phyloP scores from a whole-genome alignment of 1,139 yeast genomes.

The Kodamaea anthophila region DNA sequence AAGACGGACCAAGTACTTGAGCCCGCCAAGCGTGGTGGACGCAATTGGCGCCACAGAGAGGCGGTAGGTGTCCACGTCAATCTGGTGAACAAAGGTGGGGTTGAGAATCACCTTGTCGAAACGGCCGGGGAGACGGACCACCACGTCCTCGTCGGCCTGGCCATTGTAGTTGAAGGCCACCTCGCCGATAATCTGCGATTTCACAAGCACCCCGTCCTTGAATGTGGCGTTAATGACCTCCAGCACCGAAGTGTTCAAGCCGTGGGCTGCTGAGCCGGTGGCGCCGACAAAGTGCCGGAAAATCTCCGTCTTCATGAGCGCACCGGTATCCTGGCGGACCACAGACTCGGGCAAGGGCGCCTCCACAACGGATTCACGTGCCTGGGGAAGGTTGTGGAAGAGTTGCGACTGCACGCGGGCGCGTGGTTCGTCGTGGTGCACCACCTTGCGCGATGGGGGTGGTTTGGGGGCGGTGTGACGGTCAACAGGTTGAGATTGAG shows the following conservation, averaged over 20 bases:
- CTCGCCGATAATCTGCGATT: constrained; percentile 70
- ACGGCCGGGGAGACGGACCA: constrained; percentile 26
- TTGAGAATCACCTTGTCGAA: constrained; percentile 38
- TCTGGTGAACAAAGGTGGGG: constrained; percentile 34
- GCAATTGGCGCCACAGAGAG: constrained; percentile 34
- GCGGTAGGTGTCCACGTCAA: constrained; percentile 21
- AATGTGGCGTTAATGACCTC: constrained; percentile 74
- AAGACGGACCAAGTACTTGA: constrained; percentile 53
- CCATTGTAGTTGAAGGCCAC: constrained; percentile 61
- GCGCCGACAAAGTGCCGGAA: constrained; percentile 42
- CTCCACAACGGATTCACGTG: constrained; percentile 31
- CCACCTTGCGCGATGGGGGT: constrained; percentile 71
- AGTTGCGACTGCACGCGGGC: constrained; percentile 48
- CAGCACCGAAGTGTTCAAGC: constrained; percentile 71
- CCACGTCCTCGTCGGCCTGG: constrained; percentile 13
- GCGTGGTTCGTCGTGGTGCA: constrained; percentile 28
- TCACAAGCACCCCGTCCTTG: constrained; percentile 54
- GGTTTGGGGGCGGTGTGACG: constrained; percentile 27
- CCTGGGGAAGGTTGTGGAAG: constrained; percentile 45
- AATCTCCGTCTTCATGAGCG: constrained; percentile 19
- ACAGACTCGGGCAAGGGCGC: constrained; percentile 18
- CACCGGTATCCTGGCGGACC: constrained; percentile 22
- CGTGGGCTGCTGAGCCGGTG: constrained; percentile 41
- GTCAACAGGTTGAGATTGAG: too few species aligned
- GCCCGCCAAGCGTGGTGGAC: constrained; percentile 64